Conservation (phyloP, 2,329 filamentous ascomycete species). For the Hymenoscyphus fraxineus region DNA sequence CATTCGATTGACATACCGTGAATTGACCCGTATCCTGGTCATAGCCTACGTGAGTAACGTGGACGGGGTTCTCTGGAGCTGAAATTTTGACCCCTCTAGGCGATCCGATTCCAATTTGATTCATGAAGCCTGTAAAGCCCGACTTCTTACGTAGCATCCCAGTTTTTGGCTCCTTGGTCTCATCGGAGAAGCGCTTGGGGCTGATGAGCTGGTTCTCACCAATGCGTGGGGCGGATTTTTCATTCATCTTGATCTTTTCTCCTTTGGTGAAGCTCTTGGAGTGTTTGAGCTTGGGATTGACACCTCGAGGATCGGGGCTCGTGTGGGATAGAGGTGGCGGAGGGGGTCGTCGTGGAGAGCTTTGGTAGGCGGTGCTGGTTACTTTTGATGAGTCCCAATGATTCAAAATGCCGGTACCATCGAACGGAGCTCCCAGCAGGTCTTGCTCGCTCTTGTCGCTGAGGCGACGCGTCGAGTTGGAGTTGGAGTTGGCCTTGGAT, state of each 20-base stretch:
- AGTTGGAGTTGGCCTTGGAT: slow-evolving; percentile 19
- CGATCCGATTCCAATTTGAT: slow-evolving; percentile 72
- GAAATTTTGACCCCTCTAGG: slow-evolving; percentile 92
- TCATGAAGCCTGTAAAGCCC: slow-evolving; percentile 84
- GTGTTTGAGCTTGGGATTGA: slow-evolving; percentile 52
- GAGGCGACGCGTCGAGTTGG: slow-evolving; percentile 38
- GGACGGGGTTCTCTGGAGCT: slow-evolving; percentile 94
- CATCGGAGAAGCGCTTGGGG: slow-evolving; percentile 76
- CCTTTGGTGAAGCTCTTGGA: slow-evolving; percentile 61
- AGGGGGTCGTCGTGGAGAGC: slow-evolving; percentile 39
- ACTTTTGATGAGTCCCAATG: slow-evolving; percentile 49
- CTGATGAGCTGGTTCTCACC: slow-evolving; percentile 46
- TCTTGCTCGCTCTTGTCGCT: slow-evolving; percentile 51
- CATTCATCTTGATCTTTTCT: slow-evolving; percentile 45
- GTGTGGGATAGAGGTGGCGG: slow-evolving; percentile 48
- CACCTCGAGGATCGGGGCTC: slow-evolving; percentile 50
- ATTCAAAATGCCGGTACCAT: slow-evolving; percentile 58
- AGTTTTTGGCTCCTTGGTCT: slow-evolving; percentile 61
- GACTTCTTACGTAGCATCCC: slow-evolving; percentile 74
- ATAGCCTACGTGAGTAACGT: slow-evolving; percentile 96
- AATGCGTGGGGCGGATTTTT: slow-evolving; percentile 40
- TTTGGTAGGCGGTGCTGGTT: slow-evolving; percentile 32
- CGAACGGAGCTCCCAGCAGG: slow-evolving; percentile 62
- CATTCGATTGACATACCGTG: slow-evolving; percentile 57
- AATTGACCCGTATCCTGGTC: slow-evolving; percentile 96